Evolutionary conservation across 441 rosid genomes (phyloP), one percentile per base, ranked within the genome.

Genomic region (Jatropha podagrica): DNA sequence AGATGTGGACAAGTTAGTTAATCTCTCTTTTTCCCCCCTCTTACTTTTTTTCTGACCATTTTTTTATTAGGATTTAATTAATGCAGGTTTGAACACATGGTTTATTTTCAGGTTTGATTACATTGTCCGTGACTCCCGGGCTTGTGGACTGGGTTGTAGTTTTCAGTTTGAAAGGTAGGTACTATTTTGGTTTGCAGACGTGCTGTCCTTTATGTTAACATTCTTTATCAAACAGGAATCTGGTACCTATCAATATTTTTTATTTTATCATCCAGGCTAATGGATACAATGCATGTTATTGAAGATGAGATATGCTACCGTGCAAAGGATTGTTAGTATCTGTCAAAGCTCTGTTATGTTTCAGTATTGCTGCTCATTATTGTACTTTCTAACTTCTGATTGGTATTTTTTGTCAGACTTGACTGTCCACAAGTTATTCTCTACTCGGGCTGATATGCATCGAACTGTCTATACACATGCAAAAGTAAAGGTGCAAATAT

Each of bases 371-470:
- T 42, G 65, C 20, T 62, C 49, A 17, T 9, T 68, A 27, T 66
- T 12, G 41, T 75, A 60, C 67, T 76, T 51, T 64, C 72, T 76
- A 80, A 68, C 79, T 76, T 66, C 46, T 44, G 37, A 0, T 59
- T 68, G 72, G 71, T 58, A n/a, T 46, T 66, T 32, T 58, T 81
- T 77, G 69, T 67, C 85, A 91, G 93, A 88, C 82, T 87, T 91
- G 38, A 86, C 90, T 18, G 80, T 89, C 65, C 82, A 84, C 80
- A 91, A 88, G 80, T 69, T 91, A 79, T 91, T 89, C 81, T 67
- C 86, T 17, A 77, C 93, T 68, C 92, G 91, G 40, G 96, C 96
- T 81, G 93, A 91, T 84, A 77, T 91, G 77, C 88, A 87, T 81
- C 87, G 93, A 52, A 88, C 88, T 27, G 91, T 88, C 78, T 91